Evolutionary conservation across 148 eudicot genomes (phyloP).

Genomic region (Euryodendron excelsum): DNA sequence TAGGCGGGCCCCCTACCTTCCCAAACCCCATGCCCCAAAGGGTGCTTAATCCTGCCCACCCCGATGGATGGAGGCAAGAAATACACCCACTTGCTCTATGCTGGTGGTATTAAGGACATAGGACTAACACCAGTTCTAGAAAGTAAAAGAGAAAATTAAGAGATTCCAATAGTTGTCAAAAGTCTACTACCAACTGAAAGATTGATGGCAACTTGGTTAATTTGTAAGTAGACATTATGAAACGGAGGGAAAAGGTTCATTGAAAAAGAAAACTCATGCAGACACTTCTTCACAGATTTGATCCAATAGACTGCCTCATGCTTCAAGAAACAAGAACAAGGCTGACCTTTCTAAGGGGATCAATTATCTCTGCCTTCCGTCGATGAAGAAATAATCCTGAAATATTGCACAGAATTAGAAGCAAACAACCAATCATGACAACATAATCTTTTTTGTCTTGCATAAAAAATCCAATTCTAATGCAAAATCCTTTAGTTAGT

Average conservation of each 20-base stretch:
- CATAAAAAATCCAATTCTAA: neutral
- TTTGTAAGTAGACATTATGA: neutral
- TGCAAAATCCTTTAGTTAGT: neutral
- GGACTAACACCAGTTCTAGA: neutral
- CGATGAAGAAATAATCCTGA: slow-evolving; percentile 97
- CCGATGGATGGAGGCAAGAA: neutral
- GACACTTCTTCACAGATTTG: neutral
- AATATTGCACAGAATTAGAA: slow-evolving; percentile 13
- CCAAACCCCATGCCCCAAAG: neutral
- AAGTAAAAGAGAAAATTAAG: neutral
- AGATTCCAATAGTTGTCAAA: slow-evolving; percentile 1
- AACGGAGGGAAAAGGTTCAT: neutral
- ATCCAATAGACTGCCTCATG: neutral
- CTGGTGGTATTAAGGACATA: neutral
- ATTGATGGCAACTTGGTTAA: neutral
- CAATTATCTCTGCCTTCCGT: slow-evolving; percentile 83
- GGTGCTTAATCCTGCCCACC: neutral
- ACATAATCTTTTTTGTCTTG: neutral
- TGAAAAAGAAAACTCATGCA: neutral
- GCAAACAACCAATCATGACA: neutral
- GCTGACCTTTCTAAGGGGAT: slow-evolving; percentile 80
- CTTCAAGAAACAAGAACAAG: slow-evolving; percentile 5
- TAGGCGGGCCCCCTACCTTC: neutral
- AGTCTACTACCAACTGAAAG: slow-evolving; percentile 1
- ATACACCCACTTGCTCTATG: neutral